These are phyloP conservation scores for Melaleuca alternifolia DNA, from an alignment of 345 rosid genomes.

Conservation along the genomic window DNA sequence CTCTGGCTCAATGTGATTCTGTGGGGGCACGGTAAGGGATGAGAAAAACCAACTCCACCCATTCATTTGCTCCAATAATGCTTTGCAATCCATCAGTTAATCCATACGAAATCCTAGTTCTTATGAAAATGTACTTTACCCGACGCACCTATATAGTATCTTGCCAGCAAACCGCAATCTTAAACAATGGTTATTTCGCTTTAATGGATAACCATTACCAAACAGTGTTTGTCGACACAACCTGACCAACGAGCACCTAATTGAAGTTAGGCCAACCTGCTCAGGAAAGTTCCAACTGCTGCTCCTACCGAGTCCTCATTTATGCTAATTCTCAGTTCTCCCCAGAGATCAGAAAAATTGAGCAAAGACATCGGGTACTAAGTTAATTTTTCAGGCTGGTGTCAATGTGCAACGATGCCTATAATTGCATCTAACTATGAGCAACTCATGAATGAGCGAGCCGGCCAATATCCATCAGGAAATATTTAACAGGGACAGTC, in stretches of 20 bases:
- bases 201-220: neutral
- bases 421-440: neutral
- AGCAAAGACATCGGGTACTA: neutral
- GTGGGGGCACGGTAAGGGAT: neutral
- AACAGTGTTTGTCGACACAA: neutral
- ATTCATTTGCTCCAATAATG: neutral
- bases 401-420: neutral
- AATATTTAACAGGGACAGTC: neutral
- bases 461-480: neutral
- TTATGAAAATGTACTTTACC: neutral
- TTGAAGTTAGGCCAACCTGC: neutral
- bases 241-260: neutral
- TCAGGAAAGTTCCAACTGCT: neutral
- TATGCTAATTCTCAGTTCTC: neutral
- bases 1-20: neutral
- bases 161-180: neutral
- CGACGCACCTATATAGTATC: neutral
- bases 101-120: neutral
- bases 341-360: neutral
- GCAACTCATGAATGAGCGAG: neutral
- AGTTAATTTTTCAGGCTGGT: neutral
- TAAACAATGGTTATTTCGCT: neutral
- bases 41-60: neutral
- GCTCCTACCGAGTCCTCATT: neutral
- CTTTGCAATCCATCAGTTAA: neutral